Base-by-base conservation (phyloP, 2,329 filamentous ascomycete genomes). In the Fusarium pilosicola region DNA sequence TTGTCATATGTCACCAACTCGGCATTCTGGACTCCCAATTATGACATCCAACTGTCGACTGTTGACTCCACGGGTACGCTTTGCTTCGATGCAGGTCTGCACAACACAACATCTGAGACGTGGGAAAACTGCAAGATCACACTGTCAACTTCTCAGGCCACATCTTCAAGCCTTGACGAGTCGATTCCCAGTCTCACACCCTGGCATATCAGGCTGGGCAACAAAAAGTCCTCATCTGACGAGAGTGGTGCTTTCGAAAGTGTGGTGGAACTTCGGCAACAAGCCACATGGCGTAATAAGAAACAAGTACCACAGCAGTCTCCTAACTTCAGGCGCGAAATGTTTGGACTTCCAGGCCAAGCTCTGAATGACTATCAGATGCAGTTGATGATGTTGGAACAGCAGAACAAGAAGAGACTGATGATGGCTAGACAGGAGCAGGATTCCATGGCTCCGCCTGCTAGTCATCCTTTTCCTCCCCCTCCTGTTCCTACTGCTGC, bases 331-430 rank as follows among this genome's bases (percentile, higher is more conserved):
- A 66, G 64, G 30, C 48, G 32, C 34, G 61, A 57, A 15, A 69
- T 62, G 56, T 74, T 74, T 39, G 71, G 71, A 18, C 20, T 61
- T 15, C 41, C 48, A 17, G 26, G 26, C 12, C n/a, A 26, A 11
- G 24, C 18, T 7, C 46, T 46, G 15, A 18, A 39, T 18, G 93
- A 96, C 80, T 96, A 96, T 77, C 93, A 96, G 84, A 94, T 94
- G 92, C 93, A 96, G 81, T 84, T 96, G 79, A 95, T 95, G 93
- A 83, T 95, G 44, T 87, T 96, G 13, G 93, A 96, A 81, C 93
- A 95, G 82, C 93, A 96, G 83, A 96, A 96, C 77, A 95, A 95
- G 86, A 95, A 94, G 82, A 88, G 93, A 17, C 85, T 95, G 51
- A 91, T 95, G 86, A 94, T 95, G 92, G 93, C 93, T 32, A 90